Conservation (phyloP, 345 rosid species). For the Conringia planisiliqua region DNA sequence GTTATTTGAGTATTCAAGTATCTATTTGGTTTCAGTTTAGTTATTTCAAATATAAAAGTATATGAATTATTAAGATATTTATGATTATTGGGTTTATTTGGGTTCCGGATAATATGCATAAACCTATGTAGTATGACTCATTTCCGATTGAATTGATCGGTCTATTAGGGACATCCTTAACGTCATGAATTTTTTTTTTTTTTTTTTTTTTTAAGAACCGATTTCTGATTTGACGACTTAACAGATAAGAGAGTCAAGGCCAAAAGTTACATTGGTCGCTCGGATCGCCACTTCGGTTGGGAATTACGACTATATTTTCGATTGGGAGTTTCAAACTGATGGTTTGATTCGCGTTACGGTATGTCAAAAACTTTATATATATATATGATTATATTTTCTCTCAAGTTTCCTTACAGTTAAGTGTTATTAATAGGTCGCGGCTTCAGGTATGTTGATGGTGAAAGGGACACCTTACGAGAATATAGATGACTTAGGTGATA, state of each 20-base stretch:
- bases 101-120: too few relatives aligned
- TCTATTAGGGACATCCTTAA: too few relatives aligned
- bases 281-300: neutral
- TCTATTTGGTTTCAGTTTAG: too few relatives aligned
- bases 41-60: too few relatives aligned
- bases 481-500: neutral
- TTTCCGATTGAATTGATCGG: neutral
- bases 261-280: slow-evolving; percentile 1
- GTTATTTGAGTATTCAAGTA: too few relatives aligned
- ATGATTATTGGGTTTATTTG: too few relatives aligned
- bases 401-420: neutral
- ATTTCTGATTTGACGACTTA: neutral
- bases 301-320: neutral
- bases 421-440: neutral
- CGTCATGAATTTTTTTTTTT: neutral
- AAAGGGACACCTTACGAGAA: slow-evolving; percentile 2
- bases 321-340: slow-evolving; percentile 10
- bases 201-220: neutral
- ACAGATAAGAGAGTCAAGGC: slow-evolving; percentile 6
- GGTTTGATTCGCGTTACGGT: slow-evolving; percentile 1
- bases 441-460: slow-evolving; percentile 6
- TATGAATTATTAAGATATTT: too few relatives aligned
- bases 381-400: neutral
- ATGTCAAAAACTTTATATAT: neutral
- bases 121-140: too few relatives aligned